Conservation (phyloP, 176 grass and related monocot species). For the Chrysopogon serrulatus region DNA sequence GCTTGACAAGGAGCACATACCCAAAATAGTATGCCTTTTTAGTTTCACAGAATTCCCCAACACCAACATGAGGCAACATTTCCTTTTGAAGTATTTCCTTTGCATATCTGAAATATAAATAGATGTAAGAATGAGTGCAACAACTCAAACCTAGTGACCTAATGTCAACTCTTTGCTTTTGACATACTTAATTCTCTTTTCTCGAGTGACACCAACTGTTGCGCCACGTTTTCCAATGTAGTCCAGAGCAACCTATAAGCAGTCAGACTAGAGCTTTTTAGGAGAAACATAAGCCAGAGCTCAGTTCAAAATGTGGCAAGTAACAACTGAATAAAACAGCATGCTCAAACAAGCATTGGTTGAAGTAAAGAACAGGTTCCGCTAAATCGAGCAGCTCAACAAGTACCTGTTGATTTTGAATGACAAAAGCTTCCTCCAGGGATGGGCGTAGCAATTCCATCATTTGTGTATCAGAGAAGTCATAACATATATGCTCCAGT, state of each 20-base stretch:
- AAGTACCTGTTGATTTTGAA: slow-evolving; percentile 97
- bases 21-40: slow-evolving; percentile 99
- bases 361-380: background rate
- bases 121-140: background rate
- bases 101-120: slow-evolving; percentile 50
- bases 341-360: background rate
- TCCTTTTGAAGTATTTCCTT: slow-evolving; percentile 99
- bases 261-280: background rate
- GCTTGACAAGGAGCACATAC: slow-evolving; percentile 26
- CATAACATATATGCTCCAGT: slow-evolving; percentile 95
- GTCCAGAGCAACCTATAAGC: slow-evolving; percentile 79
- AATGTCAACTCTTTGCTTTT: background rate
- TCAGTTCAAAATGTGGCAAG: background rate
- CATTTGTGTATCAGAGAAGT: slow-evolving; percentile 96
- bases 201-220: slow-evolving; percentile 85
- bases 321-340: background rate
- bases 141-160: background rate
- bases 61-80: slow-evolving; percentile 98
- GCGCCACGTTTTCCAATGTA: slow-evolving; percentile 98
- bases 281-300: background rate
- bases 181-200: slow-evolving; percentile 95
- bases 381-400: background rate
- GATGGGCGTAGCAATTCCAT: slow-evolving; percentile 94
- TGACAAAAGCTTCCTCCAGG: slow-evolving; percentile 92
- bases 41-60: slow-evolving; percentile 93